phyloP scores from a whole-genome alignment of 805 yeast genomes.

The Kuraishia cidri region DNA sequence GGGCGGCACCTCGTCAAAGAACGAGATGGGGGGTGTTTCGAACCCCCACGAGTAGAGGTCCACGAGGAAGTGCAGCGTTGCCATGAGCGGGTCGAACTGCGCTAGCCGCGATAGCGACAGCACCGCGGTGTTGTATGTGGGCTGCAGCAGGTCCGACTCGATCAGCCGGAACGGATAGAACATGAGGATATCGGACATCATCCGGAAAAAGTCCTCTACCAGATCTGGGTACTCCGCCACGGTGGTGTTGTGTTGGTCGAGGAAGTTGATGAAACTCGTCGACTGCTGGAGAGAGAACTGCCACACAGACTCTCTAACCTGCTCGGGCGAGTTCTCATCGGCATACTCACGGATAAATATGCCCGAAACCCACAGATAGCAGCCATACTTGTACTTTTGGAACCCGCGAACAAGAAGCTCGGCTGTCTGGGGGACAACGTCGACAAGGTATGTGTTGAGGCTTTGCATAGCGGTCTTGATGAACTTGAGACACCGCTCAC shows the following conservation, averaged over 20 bases:
- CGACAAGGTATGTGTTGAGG: slow-evolving; percentile 44
- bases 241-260: slow-evolving; percentile 11
- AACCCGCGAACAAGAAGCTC: slow-evolving; percentile 64
- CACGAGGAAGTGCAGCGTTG: slow-evolving; percentile 67
- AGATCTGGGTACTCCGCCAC: slow-evolving; percentile 45
- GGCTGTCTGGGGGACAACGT: slow-evolving; percentile 57
- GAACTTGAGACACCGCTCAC: slow-evolving; percentile 69
- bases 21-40: slow-evolving; percentile 70
- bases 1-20: slow-evolving; percentile 45
- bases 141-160: slow-evolving; percentile 34
- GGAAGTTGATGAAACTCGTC: slow-evolving; percentile 40
- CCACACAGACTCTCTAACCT: slow-evolving; percentile 56
- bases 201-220: slow-evolving; percentile 79
- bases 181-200: slow-evolving; percentile 71
- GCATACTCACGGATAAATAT: slow-evolving; percentile 67
- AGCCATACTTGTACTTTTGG: slow-evolving; percentile 60
- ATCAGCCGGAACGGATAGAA: slow-evolving; percentile 55
- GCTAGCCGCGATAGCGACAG: slow-evolving; percentile 41
- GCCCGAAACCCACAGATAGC: slow-evolving; percentile 89
- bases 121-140: slow-evolving; percentile 51
- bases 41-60: slow-evolving; percentile 85
- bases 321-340: slow-evolving; percentile 26
- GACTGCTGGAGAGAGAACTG: slow-evolving; percentile 65
- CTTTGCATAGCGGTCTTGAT: slow-evolving; percentile 58
- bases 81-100: slow-evolving; percentile 62